Percentiles rank a stretch among this genome's conserved stretches.
Conservation (phyloP, 2,329 filamentous ascomycete species). For the Thelonectria rubi region DNA sequence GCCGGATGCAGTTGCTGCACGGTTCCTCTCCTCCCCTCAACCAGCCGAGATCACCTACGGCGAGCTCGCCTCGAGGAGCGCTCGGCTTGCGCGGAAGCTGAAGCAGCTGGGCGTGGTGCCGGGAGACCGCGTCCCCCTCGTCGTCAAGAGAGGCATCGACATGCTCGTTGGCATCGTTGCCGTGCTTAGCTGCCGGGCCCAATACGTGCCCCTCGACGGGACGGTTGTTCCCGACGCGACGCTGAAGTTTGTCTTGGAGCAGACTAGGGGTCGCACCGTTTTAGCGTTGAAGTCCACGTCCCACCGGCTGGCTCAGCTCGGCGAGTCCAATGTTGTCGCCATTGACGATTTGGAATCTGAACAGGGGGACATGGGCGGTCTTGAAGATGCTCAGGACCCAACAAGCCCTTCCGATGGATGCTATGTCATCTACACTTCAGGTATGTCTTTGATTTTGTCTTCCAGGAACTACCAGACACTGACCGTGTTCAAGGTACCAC, state of each 20-base stretch:
- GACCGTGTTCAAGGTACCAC: constrained; percentile 54
- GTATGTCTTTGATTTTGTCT: constrained; percentile 38
- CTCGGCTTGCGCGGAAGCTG: constrained; percentile 52
- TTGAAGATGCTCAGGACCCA: constrained; percentile 2
- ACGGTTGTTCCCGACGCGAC: constrained; percentile 59
- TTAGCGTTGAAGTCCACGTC: constrained; percentile 54
- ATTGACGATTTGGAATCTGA: constrained; percentile 40
- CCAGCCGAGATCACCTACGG: constrained; percentile 54
- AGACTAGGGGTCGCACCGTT: constrained; percentile 54
- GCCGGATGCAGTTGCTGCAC: constrained; percentile 51
- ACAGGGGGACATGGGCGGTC: neutral
- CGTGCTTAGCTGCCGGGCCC: constrained; percentile 63
- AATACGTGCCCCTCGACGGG: constrained; percentile 68
- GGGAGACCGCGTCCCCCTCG: constrained; percentile 61
- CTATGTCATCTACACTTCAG: constrained; percentile 66
- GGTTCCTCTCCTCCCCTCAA: constrained; percentile 44
- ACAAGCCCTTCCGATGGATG: constrained; percentile 47
- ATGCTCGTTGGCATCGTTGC: constrained; percentile 67
- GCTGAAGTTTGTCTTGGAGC: constrained; percentile 58
- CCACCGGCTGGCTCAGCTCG: constrained; percentile 37
- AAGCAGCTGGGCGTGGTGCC: constrained; percentile 51
- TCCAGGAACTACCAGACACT: neutral
- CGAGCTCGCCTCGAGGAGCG: constrained; percentile 50
- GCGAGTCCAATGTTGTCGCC: constrained; percentile 38
- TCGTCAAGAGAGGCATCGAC: constrained; percentile 63